Conservation (phyloP, 2,329 filamentous ascomycete genomes). For the Hypoxylon sp. region DNA sequence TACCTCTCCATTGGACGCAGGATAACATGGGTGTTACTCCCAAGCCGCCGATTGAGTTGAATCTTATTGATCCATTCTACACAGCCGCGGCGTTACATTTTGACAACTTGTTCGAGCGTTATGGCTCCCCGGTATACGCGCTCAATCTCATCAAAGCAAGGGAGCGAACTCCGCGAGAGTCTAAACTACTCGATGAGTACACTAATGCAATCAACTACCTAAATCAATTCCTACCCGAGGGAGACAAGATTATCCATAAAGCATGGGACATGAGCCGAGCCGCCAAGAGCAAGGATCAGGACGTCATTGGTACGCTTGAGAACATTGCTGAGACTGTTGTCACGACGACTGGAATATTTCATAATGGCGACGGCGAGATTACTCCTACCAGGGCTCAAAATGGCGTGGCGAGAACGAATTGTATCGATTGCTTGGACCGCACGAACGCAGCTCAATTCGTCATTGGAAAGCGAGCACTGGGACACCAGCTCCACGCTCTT, state of each 20-base stretch:
- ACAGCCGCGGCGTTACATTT: slow-evolving; percentile 93
- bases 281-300: slow-evolving; percentile 88
- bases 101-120: slow-evolving; percentile 91
- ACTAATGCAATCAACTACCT: slow-evolving; percentile 88
- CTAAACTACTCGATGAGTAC: slow-evolving; percentile 87
- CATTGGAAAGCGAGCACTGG: slow-evolving; percentile 92
- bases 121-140: slow-evolving; percentile 90
- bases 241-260: slow-evolving; percentile 89
- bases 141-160: slow-evolving; percentile 90
- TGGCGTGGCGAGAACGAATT: slow-evolving; percentile 93
- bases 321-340: slow-evolving; percentile 88
- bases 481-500: slow-evolving; percentile 89
- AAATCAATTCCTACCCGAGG: slow-evolving; percentile 87
- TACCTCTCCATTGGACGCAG: slow-evolving; percentile 96
- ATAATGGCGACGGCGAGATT: slow-evolving; percentile 80
- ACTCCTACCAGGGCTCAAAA: slow-evolving; percentile 80
- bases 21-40: slow-evolving; percentile 94
- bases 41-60: slow-evolving; percentile 94
- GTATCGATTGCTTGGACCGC: slow-evolving; percentile 95
- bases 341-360: slow-evolving; percentile 89
- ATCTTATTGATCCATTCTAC: slow-evolving; percentile 96
- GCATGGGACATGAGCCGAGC: slow-evolving; percentile 99
- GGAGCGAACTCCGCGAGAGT: slow-evolving; percentile 89
- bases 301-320: slow-evolving; percentile 93
- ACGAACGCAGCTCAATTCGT: slow-evolving; percentile 99